Evolutionary conservation across 345 rosid genomes (phyloP).

Genomic region (Brassica nigra): DNA sequence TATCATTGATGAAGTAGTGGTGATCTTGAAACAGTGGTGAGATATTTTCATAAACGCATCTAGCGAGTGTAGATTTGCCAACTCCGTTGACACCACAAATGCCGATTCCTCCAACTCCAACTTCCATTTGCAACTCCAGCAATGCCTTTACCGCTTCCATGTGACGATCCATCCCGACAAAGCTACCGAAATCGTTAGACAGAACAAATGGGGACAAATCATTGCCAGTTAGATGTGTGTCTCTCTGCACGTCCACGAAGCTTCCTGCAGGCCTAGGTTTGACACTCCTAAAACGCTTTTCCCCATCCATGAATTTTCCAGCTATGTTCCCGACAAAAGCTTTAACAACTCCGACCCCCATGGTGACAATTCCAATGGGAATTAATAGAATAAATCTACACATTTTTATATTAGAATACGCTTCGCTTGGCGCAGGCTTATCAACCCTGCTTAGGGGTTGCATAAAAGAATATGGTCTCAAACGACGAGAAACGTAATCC

Average conservation of each 20-base stretch:
- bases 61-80: slow-evolving; percentile 11
- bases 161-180: slow-evolving; percentile 6
- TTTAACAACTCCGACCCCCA: too few relatives aligned
- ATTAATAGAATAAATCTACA: too few relatives aligned
- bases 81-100: not conserved
- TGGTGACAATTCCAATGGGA: too few relatives aligned
- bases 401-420: too few relatives aligned
- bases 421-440: too few relatives aligned
- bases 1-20: not conserved
- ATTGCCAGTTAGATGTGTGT: not conserved
- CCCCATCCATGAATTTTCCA: too few relatives aligned
- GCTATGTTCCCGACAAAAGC: too few relatives aligned
- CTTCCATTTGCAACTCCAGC: not conserved
- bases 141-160: not conserved
- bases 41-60: not conserved
- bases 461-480: not conserved
- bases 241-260: not conserved
- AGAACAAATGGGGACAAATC: not conserved
- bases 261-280: not conserved
- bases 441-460: not conserved
- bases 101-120: not conserved
- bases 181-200: not conserved
- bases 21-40: slow-evolving; percentile 21
- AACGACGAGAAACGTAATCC: not conserved
- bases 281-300: not conserved